phyloP scores from a whole-genome alignment of 768 basidiomycete species.

The Naganishia randhawae region DNA sequence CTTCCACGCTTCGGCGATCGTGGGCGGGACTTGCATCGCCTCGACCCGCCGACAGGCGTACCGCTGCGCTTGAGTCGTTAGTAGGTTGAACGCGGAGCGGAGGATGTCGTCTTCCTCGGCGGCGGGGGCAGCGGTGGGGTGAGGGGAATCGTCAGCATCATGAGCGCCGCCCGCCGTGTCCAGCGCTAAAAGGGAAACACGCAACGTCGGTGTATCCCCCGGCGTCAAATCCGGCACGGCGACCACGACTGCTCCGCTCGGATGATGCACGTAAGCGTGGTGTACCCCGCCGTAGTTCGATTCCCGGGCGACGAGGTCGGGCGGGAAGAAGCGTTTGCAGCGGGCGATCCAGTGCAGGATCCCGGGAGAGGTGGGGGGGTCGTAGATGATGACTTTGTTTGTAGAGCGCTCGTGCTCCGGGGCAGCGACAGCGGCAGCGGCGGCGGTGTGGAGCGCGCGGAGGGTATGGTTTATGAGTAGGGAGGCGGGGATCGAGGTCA shows the following conservation, averaged over 20 bases:
- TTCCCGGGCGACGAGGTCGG: background rate
- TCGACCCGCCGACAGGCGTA: slow-evolving; percentile 6
- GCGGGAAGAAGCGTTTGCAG: background rate
- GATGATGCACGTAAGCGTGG: background rate
- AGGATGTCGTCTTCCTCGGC: background rate
- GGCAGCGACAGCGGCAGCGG: too few relatives aligned
- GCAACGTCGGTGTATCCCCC: too few relatives aligned
- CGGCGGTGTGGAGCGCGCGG: background rate
- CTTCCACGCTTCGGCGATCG: background rate
- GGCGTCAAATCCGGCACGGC: too few relatives aligned
- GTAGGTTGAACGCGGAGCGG: background rate
- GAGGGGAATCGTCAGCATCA: background rate
- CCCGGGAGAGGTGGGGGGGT: slow-evolving; percentile 10
- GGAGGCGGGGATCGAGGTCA: background rate
- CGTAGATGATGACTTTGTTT: background rate
- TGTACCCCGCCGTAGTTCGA: background rate
- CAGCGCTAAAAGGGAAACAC: too few relatives aligned
- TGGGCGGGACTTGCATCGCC: background rate
- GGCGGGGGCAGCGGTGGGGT: background rate
- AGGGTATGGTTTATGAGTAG: background rate
- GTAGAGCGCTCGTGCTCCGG: too few relatives aligned
- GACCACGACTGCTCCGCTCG: too few relatives aligned
- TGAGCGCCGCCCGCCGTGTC: too few relatives aligned
- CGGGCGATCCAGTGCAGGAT: slow-evolving; percentile 13
- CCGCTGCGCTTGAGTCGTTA: background rate